Percentiles rank a stretch among this genome's conserved stretches.
Evolutionary conservation across 2,329 filamentous ascomycete genomes (phyloP).

Genomic region (Lecanicillium sp.): DNA sequence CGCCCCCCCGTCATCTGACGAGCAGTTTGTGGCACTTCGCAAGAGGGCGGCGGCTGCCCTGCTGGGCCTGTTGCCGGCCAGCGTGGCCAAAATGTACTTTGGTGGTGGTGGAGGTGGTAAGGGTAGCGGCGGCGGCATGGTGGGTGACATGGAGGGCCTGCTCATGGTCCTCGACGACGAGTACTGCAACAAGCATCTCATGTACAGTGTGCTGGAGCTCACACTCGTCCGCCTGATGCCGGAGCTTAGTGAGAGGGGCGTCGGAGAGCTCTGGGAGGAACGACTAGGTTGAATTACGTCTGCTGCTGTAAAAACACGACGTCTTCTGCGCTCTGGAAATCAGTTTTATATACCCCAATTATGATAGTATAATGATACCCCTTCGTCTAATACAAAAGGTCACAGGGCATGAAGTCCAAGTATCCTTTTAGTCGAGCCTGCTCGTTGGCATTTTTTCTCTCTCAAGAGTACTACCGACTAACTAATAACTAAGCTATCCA

Average conservation of each 20-base stretch:
- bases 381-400: neutral
- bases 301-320: neutral
- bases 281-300: conserved; percentile 41
- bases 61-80: conserved; percentile 41
- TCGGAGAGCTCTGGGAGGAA: conserved; percentile 68
- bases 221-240: conserved; percentile 77
- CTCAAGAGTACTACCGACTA: too few relatives aligned
- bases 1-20: conserved; percentile 52
- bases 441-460: neutral
- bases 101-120: conserved; percentile 27
- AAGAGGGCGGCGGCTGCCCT: conserved; percentile 59
- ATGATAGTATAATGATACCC: too few relatives aligned
- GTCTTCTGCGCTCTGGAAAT: too few relatives aligned
- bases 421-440: neutral
- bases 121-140: conserved; percentile 39
- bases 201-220: conserved; percentile 77
- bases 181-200: conserved; percentile 88
- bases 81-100: conserved; percentile 46
- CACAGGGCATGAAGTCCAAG: neutral
- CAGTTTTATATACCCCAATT: neutral
- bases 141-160: conserved; percentile 57
- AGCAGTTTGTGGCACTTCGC: conserved; percentile 56
- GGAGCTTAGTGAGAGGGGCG: conserved; percentile 68
- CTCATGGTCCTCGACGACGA: conserved; percentile 71
- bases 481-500: too few relatives aligned